phyloP scores from a whole-genome alignment of 768 basidiomycete genomes.

The Naematelia aurantialba region DNA sequence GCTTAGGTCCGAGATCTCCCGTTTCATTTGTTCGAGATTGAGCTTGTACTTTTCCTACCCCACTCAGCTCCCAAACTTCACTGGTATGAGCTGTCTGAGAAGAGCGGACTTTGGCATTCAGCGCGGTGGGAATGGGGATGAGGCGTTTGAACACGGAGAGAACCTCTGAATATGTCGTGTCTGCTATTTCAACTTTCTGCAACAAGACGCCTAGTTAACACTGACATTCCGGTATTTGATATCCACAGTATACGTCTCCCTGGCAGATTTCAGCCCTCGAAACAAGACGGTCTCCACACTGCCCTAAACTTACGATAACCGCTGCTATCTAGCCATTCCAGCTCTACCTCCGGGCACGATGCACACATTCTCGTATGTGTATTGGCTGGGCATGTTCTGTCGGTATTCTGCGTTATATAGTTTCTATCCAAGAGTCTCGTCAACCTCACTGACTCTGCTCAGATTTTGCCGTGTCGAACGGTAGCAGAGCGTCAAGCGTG shows the following conservation, averaged over 20 bases:
- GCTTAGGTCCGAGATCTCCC: slow-evolving; percentile 77
- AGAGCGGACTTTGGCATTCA: slow-evolving; percentile 38
- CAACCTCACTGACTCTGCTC: neutral
- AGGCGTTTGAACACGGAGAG: slow-evolving; percentile 72
- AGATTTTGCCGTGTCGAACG: neutral
- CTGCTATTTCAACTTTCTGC: slow-evolving; percentile 17
- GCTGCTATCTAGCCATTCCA: slow-evolving; percentile 87
- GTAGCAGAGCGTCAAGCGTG: neutral
- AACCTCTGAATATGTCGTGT: slow-evolving; percentile 36
- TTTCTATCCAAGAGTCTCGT: slow-evolving; percentile 37
- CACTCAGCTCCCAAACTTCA: slow-evolving; percentile 21
- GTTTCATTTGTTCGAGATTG: slow-evolving; percentile 75
- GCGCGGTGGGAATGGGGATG: slow-evolving; percentile 80
- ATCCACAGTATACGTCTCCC: slow-evolving; percentile 56
- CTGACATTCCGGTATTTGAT: slow-evolving; percentile 38
- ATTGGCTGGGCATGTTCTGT: slow-evolving; percentile 72
- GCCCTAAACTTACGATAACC: slow-evolving; percentile 57
- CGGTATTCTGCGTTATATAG: slow-evolving; percentile 87
- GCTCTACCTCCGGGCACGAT: slow-evolving; percentile 92
- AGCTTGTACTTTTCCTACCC: slow-evolving; percentile 62
- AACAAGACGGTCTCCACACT: neutral
- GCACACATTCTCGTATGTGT: slow-evolving; percentile 76
- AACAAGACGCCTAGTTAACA: slow-evolving; percentile 7
- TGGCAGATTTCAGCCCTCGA: neutral
- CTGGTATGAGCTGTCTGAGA: too few species aligned